Conservation (phyloP, 2,329 filamentous ascomycete genomes). For the Grosmannia clavigera region DNA sequence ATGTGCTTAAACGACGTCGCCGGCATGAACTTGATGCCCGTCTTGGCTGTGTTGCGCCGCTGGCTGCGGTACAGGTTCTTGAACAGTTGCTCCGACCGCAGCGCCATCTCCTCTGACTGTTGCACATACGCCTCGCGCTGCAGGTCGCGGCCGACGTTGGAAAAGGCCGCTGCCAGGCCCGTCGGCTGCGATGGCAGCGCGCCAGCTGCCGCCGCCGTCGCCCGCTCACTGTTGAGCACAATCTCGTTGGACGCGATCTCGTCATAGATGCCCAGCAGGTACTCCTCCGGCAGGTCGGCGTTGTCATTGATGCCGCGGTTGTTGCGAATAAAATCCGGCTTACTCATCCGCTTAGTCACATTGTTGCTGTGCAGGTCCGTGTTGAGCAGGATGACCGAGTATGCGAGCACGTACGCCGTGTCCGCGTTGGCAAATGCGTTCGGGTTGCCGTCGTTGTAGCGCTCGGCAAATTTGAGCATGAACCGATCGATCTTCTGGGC, state of each 20-base stretch:
- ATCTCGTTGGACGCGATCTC: slow-evolving; percentile 90
- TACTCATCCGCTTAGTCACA: slow-evolving; percentile 75
- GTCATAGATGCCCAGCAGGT: slow-evolving; percentile 78
- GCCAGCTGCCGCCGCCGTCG: slow-evolving; percentile 73
- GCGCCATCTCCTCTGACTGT: slow-evolving; percentile 82
- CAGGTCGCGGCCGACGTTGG: slow-evolving; percentile 81
- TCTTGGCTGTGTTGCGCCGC: slow-evolving; percentile 61
- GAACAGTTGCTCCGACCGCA: slow-evolving; percentile 70
- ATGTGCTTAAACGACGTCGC: slow-evolving; percentile 91
- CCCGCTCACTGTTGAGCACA: slow-evolving; percentile 82
- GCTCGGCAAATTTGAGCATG: slow-evolving; percentile 97
- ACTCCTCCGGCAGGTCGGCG: slow-evolving; percentile 84
- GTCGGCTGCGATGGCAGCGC: slow-evolving; percentile 38
- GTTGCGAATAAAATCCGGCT: slow-evolving; percentile 97
- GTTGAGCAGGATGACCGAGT: slow-evolving; percentile 94
- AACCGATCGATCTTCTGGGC: slow-evolving; percentile 98
- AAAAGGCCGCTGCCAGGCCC: slow-evolving; percentile 73
- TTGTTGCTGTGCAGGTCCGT: slow-evolving; percentile 90
- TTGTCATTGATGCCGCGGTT: slow-evolving; percentile 97
- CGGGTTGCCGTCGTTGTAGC: slow-evolving; percentile 88
- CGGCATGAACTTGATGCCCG: slow-evolving; percentile 67
- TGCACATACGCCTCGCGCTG: slow-evolving; percentile 89
- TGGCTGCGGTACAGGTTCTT: slow-evolving; percentile 87
- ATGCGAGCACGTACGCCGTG: slow-evolving; percentile 89
- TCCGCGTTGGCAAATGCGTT: slow-evolving; percentile 97